A percentile compares a stretch with the other conserved stretches of the same genome.
Evolutionary conservation across 192 early-diverging fungal species (phyloP).

Genomic region (Thamnidium elegans): DNA sequence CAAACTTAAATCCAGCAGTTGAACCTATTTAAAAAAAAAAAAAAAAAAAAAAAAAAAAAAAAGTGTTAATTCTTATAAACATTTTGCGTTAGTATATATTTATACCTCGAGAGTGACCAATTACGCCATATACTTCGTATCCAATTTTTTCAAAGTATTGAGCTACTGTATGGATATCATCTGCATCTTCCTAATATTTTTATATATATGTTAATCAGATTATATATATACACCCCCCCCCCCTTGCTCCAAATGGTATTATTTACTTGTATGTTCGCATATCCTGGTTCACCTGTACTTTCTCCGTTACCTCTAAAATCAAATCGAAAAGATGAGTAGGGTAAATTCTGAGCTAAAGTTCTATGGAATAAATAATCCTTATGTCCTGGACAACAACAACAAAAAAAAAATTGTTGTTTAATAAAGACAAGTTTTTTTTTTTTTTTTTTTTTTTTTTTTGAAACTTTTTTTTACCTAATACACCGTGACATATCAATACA

Average conservation of each 20-base stretch:
- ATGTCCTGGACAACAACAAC: conserved; percentile 35
- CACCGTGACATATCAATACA: conserved; percentile 11
- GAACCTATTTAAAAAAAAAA: too few species aligned
- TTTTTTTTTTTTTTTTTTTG: not conserved
- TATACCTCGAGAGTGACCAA: conserved; percentile 41
- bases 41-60: too few species aligned
- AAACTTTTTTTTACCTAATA: conserved; percentile 16
- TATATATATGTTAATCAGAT: too few species aligned
- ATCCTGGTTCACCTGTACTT: conserved; percentile 26
- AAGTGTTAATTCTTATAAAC: too few species aligned
- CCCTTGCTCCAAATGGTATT: too few species aligned
- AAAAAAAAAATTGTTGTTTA: not conserved
- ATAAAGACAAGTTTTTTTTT: not conserved
- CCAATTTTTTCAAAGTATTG: conserved; percentile 28
- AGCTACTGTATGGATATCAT: conserved; percentile 29
- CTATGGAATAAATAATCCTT: conserved; percentile 39
- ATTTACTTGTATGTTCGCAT: conserved; percentile 29
- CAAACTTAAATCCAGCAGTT: conserved; percentile 29
- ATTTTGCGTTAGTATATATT: too few species aligned
- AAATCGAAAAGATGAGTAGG: conserved; percentile 37
- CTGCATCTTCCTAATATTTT: conserved; percentile 26
- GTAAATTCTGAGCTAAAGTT: conserved; percentile 30
- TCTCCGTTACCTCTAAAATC: conserved; percentile 42
- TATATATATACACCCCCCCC: too few species aligned
- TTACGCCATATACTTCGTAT: conserved; percentile 31